Percentiles rank a stretch among this genome's conserved stretches.
These are phyloP conservation scores for Tilletia setariae DNA, from an alignment of 1,284 basidiomycete genomes.

Conservation along the genomic window DNA sequence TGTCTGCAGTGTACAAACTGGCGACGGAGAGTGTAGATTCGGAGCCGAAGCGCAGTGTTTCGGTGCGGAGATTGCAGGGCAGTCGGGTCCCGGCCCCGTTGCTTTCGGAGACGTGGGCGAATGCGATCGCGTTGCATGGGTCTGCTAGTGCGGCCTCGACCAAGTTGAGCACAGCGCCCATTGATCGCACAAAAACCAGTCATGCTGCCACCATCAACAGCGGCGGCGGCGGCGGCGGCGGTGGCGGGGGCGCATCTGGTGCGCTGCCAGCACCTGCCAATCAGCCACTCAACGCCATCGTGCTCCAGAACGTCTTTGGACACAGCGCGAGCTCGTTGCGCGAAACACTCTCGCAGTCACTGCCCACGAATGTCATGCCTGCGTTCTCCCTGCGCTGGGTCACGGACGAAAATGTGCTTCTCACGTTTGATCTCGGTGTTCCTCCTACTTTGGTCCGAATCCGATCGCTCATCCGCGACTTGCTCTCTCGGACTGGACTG, in stretches of 20 bases:
- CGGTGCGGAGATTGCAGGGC: conserved; percentile 41
- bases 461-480: neutral
- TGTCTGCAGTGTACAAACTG: conserved; percentile 41
- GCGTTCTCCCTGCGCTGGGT: conserved; percentile 34
- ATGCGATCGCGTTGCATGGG: neutral
- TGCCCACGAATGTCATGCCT: conserved; percentile 23
- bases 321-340: conserved; percentile 37
- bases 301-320: conserved; percentile 41
- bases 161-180: conserved; percentile 2
- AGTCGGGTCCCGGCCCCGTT: conserved; percentile 40
- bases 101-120: conserved; percentile 34
- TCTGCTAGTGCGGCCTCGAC: neutral
- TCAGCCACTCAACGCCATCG: conserved; percentile 40
- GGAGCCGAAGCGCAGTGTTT: conserved; percentile 42
- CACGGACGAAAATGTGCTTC: conserved; percentile 43
- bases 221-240: conserved; percentile 20
- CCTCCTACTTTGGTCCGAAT: conserved; percentile 4
- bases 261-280: neutral
- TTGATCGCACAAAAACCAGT: conserved; percentile 3
- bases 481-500: neutral
- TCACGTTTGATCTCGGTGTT: conserved; percentile 23
- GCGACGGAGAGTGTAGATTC: conserved; percentile 40
- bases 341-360: conserved; percentile 19
- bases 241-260: conserved; percentile 22
- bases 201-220: neutral